These are phyloP conservation scores for Rhodotorula paludigena DNA, from an alignment of 768 basidiomycete genomes.

Conservation along the genomic window DNA sequence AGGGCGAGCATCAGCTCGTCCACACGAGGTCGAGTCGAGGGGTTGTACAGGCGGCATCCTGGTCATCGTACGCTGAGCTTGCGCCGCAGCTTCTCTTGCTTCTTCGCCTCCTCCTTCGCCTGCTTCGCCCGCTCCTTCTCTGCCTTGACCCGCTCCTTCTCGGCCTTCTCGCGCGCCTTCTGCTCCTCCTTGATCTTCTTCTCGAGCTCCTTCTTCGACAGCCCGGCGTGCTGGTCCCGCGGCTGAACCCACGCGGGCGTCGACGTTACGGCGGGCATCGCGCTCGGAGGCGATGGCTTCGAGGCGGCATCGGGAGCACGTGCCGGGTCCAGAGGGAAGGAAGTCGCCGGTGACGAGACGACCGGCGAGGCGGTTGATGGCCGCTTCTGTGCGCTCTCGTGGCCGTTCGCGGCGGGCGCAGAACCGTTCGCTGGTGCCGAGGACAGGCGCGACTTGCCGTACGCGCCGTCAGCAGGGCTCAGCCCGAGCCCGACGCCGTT, in stretches of 20 bases:
- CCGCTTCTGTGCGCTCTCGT: neutral
- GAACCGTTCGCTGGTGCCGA: neutral
- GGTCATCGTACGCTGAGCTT: constrained; percentile 23
- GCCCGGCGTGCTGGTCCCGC: neutral
- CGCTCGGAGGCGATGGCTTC: neutral
- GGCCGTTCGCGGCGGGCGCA: neutral
- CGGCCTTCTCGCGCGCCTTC: constrained; percentile 32
- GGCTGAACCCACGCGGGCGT: neutral
- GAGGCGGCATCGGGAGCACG: neutral
- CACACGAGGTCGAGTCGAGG: too few species aligned
- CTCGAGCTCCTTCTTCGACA: constrained; percentile 33
- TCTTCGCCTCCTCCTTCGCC: constrained; percentile 27
- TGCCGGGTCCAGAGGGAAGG: constrained; percentile 3
- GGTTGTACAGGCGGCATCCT: too few species aligned
- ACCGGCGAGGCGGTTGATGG: constrained; percentile 15
- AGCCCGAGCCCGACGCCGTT: constrained; percentile 13
- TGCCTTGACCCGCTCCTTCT: constrained; percentile 23
- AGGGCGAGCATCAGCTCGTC: too few species aligned
- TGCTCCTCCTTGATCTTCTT: constrained; percentile 32
- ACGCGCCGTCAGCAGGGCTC: neutral
- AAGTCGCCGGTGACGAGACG: neutral
- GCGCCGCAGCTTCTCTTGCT: constrained; percentile 21
- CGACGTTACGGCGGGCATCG: neutral
- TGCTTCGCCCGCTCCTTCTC: constrained; percentile 30
- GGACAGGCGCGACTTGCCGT: neutral